Base-by-base conservation (phyloP, 352 stramenopile species). In the Phytophthora vignae region DNA sequence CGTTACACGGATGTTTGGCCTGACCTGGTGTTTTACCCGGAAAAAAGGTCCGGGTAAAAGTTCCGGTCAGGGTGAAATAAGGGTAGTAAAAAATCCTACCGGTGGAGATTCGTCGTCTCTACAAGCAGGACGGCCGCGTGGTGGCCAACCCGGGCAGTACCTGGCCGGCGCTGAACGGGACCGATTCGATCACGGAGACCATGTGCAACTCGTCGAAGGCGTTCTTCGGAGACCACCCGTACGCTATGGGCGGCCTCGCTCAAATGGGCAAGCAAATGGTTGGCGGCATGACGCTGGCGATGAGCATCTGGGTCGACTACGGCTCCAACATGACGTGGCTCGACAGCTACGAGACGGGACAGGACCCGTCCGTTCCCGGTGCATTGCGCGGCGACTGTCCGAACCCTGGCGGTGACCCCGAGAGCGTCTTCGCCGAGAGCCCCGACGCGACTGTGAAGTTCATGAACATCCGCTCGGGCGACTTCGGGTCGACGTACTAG, bases 231-330 rank as follows among this genome's bases (percentile, higher is more conserved):
- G 44, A 27, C n/a, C 44, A 52, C n/a, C 44, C 44, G 17, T 52
- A 52, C 44, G 44, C 44, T 12, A 27, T 27, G 44, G 44, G 44
- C n/a, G 44, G 44, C 7, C 44, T 52, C 4, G 44, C 44, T 22
- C 44, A 52, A 25, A 52, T 52, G 44, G 44, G 44, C 44, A 52
- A 52, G 44, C 44, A 52, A 52, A 52, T 52, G 44, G n/a, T 52
- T 17, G 44, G 44, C 2, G 44, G 44, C 8, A 52, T 52, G 44
- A 52, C 44, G 17, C 44, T 52, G 17, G 44, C 44, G 9, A 52
- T 52, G 44, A 52, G 44, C 44, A 52, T 52, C 44, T 52, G 44
- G 44, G 44, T 52, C 7, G 44, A 52, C n/a, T 52, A 52, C n/a
- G 44, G 44, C 44, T 52, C 44, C 44, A 52, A 52, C n/a, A 52